A percentile compares a stretch with the other conserved stretches of the same genome.
Evolutionary conservation across 768 basidiomycete species (phyloP).

Genomic region (Leccinum boreale): DNA sequence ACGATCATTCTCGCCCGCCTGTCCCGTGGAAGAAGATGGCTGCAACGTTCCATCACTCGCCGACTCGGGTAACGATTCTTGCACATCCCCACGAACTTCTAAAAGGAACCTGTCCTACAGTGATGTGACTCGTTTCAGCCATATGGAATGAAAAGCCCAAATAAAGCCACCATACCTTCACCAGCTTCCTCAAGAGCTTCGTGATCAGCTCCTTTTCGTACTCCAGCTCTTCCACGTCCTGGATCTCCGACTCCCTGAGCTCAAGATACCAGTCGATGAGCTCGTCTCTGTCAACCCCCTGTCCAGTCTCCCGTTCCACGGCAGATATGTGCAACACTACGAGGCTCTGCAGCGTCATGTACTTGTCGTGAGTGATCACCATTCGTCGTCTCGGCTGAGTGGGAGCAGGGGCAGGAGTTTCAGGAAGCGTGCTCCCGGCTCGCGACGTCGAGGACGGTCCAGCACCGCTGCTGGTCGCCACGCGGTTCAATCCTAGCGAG

Average conservation of each 20-base stretch:
- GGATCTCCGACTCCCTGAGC: conserved; percentile 76
- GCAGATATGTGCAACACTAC: conserved; percentile 80
- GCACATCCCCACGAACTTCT: conserved; percentile 78
- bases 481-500: conserved; percentile 38
- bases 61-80: conserved; percentile 68
- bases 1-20: conserved; percentile 57
- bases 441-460: conserved; percentile 33
- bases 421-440: conserved; percentile 25
- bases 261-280: conserved; percentile 98
- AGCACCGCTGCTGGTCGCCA: conserved; percentile 33
- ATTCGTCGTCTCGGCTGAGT: conserved; percentile 66
- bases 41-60: conserved; percentile 51
- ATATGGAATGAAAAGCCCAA: neutral
- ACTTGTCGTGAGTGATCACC: conserved; percentile 95
- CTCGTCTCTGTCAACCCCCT: conserved; percentile 84
- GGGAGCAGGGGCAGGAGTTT: conserved; percentile 34
- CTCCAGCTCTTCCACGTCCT: conserved; percentile 83
- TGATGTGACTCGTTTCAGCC: neutral
- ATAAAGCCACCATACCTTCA: conserved; percentile 58
- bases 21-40: conserved; percentile 48
- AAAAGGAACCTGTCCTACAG: conserved; percentile 79
- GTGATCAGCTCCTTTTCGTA: conserved; percentile 86
- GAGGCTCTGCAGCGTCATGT: conserved; percentile 84
- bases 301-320: conserved; percentile 69
- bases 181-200: conserved; percentile 85